Conservation (phyloP, 805 yeast genomes). For the Wickerhamiella allomyrinae region DNA sequence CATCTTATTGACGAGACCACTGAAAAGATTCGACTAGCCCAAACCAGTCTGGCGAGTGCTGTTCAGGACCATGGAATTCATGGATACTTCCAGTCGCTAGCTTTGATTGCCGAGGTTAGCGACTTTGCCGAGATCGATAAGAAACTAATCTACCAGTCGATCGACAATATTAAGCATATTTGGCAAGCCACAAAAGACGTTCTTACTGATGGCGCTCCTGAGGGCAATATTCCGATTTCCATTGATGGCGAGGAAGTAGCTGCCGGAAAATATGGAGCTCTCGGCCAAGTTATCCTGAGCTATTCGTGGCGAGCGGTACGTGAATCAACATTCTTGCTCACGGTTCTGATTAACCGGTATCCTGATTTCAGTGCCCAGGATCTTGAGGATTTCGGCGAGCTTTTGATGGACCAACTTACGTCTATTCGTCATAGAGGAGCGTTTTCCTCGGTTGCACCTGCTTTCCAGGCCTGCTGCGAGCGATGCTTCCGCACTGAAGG, state of each 20-base stretch:
- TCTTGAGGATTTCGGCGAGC: constrained; percentile 33
- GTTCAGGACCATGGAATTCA: constrained; percentile 42
- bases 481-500: constrained; percentile 30
- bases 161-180: constrained; percentile 11
- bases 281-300: constrained; percentile 35
- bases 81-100: constrained; percentile 53
- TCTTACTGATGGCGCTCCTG: constrained; percentile 57
- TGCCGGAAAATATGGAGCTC: constrained; percentile 24
- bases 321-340: constrained; percentile 48
- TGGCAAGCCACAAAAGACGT: constrained; percentile 38
- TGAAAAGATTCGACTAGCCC: constrained; percentile 24
- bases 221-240: constrained; percentile 31
- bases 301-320: constrained; percentile 75
- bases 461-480: constrained; percentile 52
- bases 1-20: constrained; percentile 23
- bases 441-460: constrained; percentile 74
- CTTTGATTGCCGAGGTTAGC: constrained; percentile 29
- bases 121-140: constrained; percentile 12
- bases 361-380: constrained; percentile 24
- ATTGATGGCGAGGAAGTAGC: constrained; percentile 21
- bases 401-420: constrained; percentile 52
- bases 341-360: constrained; percentile 4
- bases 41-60: constrained; percentile 28
- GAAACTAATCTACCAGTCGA: constrained; percentile 11
- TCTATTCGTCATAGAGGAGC: constrained; percentile 83